phyloP scores from a whole-genome alignment of 306 rosid genomes.

The Phaseolus lunatus region DNA sequence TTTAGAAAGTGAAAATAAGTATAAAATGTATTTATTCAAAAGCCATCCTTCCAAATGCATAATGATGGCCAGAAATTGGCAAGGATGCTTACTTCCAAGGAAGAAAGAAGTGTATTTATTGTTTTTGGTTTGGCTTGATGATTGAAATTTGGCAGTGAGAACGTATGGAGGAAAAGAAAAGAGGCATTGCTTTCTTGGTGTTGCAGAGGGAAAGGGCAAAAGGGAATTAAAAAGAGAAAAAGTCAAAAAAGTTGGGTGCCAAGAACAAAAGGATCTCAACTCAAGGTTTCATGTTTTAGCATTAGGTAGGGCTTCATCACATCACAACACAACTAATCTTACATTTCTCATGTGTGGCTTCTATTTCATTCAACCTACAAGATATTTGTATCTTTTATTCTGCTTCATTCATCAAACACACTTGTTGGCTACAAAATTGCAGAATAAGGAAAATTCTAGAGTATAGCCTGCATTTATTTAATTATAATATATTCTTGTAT shows the following conservation, averaged over 20 bases:
- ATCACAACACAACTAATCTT: constrained; percentile 51
- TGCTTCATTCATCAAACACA: constrained; percentile 19
- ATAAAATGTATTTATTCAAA: neutral
- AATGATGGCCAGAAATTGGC: constrained; percentile 35
- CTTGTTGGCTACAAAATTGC: too few relatives aligned
- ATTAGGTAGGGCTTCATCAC: constrained; percentile 54
- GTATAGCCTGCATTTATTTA: neutral
- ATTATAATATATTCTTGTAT: neutral
- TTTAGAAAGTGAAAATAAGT: neutral
- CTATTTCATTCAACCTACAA: constrained; percentile 47
- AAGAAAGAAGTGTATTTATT: constrained; percentile 37
- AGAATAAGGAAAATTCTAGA: neutral
- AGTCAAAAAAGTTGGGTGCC: constrained; percentile 53
- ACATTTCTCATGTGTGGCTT: constrained; percentile 58
- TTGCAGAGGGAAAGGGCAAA: constrained; percentile 43
- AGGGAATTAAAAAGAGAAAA: constrained; percentile 49
- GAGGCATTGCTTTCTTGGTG: constrained; percentile 57
- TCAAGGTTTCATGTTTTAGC: constrained; percentile 48
- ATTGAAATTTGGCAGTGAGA: constrained; percentile 46
- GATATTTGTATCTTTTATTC: constrained; percentile 57
- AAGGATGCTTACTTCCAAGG: constrained; percentile 45
- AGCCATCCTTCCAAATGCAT: neutral
- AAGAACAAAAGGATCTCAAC: constrained; percentile 42
- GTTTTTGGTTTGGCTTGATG: constrained; percentile 44
- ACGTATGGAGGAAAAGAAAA: constrained; percentile 63